Base-by-base conservation (phyloP, 2,329 filamentous ascomycete species). In the Claviceps sorghi region DNA sequence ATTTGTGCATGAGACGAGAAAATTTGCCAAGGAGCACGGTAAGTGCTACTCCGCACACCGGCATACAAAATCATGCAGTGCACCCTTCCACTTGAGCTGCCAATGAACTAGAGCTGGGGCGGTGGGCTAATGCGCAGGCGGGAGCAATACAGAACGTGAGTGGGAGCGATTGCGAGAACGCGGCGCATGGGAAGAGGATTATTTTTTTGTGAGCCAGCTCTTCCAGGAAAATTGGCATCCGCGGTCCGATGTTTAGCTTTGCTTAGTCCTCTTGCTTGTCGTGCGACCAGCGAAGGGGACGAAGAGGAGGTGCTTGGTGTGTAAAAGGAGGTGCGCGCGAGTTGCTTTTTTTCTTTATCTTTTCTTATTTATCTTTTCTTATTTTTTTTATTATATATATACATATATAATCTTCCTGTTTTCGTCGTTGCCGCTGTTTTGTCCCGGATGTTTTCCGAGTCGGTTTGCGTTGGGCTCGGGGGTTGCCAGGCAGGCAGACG, bases 141-240 rank as follows among this genome's bases (percentile, higher is more conserved):
- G 40, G 38, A 54, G 52, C 53, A 42, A 48, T 53, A 48, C 53
- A 69, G 67, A 61, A 48, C 48, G 53, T 47, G 61, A 63, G 46
- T 81, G 78, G 77, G 66, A 73, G 47, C 63, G 64, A 29, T 57
- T 79, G 48, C 67, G 71, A 49, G 65, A 68, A 13, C 64, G 60
- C 40, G 65, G 69, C 17, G 67, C 65, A 38, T 79, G 75, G 56
- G 76, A 79, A 58, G 60, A 80, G 58, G 75, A 79, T 57, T 78
- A 76, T 59, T 82, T 73, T 59, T 82, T 79, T 59, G 69, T 80
- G 57, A 78, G 76, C 59, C 79, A 82, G 60, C 65, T 82, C 32
- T 82, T 74, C 60, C 74, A 79, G 57, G 67, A 72, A 53, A 72
- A 75, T 51, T 82, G 79, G 78, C 66, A 69, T 50, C 64, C 64